phyloP scores from a whole-genome alignment of 75 land plant genomes.

The Azolla pinnata region DNA sequence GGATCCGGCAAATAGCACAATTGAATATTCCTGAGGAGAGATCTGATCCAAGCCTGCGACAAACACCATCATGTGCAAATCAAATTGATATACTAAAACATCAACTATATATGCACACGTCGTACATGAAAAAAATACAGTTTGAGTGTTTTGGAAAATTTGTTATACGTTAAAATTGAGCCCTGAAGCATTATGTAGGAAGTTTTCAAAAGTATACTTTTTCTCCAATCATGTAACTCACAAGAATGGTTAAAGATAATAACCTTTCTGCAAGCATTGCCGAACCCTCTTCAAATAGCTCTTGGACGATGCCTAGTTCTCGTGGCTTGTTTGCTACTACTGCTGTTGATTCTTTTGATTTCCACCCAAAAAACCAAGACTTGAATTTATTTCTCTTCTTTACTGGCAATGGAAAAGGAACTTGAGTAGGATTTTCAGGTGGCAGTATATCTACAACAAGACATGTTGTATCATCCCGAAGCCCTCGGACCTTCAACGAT shows the following conservation, averaged over 20 bases:
- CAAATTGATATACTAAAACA: neutral
- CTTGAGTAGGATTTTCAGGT: slow-evolving; percentile 42
- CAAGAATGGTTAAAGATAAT: slow-evolving; percentile 3
- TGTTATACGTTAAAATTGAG: neutral
- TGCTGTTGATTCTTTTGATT: slow-evolving; percentile 21
- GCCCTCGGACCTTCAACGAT: slow-evolving; percentile 55
- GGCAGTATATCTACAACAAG: slow-evolving; percentile 76
- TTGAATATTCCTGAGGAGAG: slow-evolving; percentile 13
- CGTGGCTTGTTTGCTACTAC: slow-evolving; percentile 36
- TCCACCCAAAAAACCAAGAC: slow-evolving; percentile 31
- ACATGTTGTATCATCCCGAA: slow-evolving; percentile 91
- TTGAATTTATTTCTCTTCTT: slow-evolving; percentile 44
- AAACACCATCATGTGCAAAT: neutral
- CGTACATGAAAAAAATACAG: neutral
- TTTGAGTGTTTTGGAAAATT: neutral
- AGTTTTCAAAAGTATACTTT: neutral
- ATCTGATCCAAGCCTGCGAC: slow-evolving; percentile 16
- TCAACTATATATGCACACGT: no score
- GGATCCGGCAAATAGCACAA: slow-evolving; percentile 25
- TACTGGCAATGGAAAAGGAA: slow-evolving; percentile 22
- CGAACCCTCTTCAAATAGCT: slow-evolving; percentile 96
- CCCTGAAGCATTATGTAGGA: neutral
- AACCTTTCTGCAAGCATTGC: slow-evolving; percentile 97
- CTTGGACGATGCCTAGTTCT: slow-evolving; percentile 56
- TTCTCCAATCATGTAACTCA: neutral